Base-by-base conservation (phyloP, 176 grass and related monocot genomes). In the Oryza meyeriana region DNA sequence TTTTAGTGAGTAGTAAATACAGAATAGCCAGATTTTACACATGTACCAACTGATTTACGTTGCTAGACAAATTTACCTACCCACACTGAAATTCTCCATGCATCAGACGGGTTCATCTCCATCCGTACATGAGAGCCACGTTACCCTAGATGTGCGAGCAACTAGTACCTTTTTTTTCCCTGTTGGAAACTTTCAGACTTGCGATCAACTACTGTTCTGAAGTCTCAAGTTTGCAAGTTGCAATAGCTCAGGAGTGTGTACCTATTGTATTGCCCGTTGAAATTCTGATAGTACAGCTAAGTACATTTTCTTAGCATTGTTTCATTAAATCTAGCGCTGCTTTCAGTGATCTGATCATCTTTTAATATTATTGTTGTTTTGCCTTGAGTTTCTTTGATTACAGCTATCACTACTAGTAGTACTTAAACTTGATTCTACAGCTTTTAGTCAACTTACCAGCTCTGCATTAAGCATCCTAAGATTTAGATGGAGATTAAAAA, bases 361-460 rank as follows among this genome's bases (percentile, higher is more conserved):
- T 64, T 18, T 18, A 2, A 2, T 33, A 33, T 4, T 33, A 33
- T 33, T 25, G 63, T 48, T 87, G 7, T 33, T 39, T 76, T 59
- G 2, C 26, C 29, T 33, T 31, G 24, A 28, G 73, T 41, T 57
- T 58, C 22, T n/a, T 79, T 16, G 5, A 22, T 64, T 52, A 34
- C 39, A 52, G 81, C 41, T 67, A 33, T 55, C 12, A 30, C 41
- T 47, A 10, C 14, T 48, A 72, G 10, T 16, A 17, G 22, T 59
- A 55, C 14, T 52, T 11, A 12, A 47, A 55, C 48, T 55, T 55
- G 40, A 16, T 48, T 47, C 16, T 50, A 22, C 27, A 73, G 4
- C 27, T 22, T 50, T 29, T 65, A 14, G 81, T 74, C 81, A 85
- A 85, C 78, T 81, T 12, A 59, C 42, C 26, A 77, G 83, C 34